phyloP scores from a whole-genome alignment of 768 basidiomycete genomes.

The Agaricus bisporus region DNA sequence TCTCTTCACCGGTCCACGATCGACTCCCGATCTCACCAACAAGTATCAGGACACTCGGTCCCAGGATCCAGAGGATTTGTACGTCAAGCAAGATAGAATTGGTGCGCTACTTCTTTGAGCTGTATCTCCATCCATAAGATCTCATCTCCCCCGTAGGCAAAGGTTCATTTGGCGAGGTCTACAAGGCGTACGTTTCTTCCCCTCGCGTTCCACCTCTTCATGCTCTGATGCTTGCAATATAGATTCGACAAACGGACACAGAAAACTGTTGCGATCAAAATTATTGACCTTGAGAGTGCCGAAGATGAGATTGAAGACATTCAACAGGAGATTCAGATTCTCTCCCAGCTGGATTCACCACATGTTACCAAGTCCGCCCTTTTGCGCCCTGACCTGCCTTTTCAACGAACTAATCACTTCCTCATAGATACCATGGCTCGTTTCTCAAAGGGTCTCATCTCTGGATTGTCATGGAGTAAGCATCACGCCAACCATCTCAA shows the following conservation, averaged over 20 bases:
- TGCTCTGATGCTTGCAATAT: conserved; percentile 6
- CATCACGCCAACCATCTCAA: conserved; percentile 9
- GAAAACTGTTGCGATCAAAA: conserved; percentile 98
- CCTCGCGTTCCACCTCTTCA: conserved; percentile 10
- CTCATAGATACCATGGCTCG: conserved; percentile 83
- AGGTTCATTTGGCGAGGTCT: conserved; percentile 99
- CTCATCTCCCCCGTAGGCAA: conserved; percentile 57
- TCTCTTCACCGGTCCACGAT: conserved; percentile 8
- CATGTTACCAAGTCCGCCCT: conserved; percentile 86
- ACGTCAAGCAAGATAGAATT: conserved; percentile 96
- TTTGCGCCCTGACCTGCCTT: conserved; percentile 1
- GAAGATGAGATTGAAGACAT: conserved; percentile 99
- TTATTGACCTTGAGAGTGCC: conserved; percentile 97
- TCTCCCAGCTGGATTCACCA: conserved; percentile 92
- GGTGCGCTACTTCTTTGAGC: conserved; percentile 40
- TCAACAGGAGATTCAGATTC: conserved; percentile 97
- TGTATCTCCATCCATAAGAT: conserved; percentile 9
- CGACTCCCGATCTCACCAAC: conserved; percentile 20
- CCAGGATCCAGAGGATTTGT: conserved; percentile 94
- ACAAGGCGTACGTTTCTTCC: conserved; percentile 70
- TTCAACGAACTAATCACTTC: conserved; percentile 11
- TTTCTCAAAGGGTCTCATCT: conserved; percentile 93
- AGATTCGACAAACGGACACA: conserved; percentile 96
- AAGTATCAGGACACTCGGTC: conserved; percentile 50
- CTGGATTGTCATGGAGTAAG: conserved; percentile 99